Base-by-base conservation (phyloP, 129 eudicot genomes). In the Rutidosis leptorrhynchoides region DNA sequence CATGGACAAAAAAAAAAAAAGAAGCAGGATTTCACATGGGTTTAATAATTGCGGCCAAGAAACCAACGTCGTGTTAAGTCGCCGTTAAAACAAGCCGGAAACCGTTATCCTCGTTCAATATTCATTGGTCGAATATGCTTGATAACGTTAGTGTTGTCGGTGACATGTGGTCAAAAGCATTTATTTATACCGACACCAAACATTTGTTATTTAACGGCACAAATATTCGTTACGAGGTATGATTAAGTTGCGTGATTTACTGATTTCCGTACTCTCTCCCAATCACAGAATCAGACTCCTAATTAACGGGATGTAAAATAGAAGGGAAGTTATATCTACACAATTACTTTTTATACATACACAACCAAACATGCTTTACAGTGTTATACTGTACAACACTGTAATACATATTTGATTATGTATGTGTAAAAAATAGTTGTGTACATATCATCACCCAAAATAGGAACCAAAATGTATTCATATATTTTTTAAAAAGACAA, bases 11-110 rank as follows among this genome's bases (percentile, higher is more conserved):
- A 33, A 26, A 49, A 15, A 51, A 33, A 33, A 26, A 49, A 15
- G 37, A 33, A 17, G 40, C 51, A 75, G 40, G 66, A 25, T 12
- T 29, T 75, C 79, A 75, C 79, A 75, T 75, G 79, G 80, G 58
- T 61, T 60, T 68, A 74, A 67, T 75, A 33, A 75, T 75, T 68
- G 74, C 80, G 24, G 49, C 48, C 57, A 61, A 60, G 80, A 75
- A 58, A 32, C 69, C 7, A 48, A 66, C 74, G 54, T 29, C 66
- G 30, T 67, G 24, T n/a, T 55, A 56, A 22, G 0, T 43, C 40
- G 65, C 17, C 74, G 37, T 23, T 33, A 27, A 48, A 46, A 29
- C n/a, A 21, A 3, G 68, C 68, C 68, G 79, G 62, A 45, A 58
- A 51, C 5, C 70, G 72, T 57, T 65, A 62, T 24, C 78, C 19